Evolutionary conservation across 2,329 filamentous ascomycete genomes (phyloP).

Genomic region (Podosphaera fusca): DNA sequence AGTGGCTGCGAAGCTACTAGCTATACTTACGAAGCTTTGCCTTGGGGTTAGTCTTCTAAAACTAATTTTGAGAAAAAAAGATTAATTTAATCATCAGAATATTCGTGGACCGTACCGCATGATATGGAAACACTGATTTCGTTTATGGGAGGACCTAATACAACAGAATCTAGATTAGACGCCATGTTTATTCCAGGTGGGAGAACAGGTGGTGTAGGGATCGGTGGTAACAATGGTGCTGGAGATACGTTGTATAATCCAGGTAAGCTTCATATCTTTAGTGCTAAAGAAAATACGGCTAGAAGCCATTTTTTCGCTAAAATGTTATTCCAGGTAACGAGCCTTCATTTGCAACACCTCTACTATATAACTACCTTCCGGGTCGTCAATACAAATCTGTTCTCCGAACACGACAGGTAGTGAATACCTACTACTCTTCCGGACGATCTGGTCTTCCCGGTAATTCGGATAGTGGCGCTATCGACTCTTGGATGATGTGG

Average conservation of each 20-base stretch:
- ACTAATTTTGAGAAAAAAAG: neutral
- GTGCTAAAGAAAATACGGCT: neutral
- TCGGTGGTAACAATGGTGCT: slow-evolving; percentile 1
- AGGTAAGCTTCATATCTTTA: neutral
- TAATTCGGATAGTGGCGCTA: slow-evolving; percentile 43
- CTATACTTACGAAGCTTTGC: slow-evolving; percentile 22
- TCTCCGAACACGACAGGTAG: slow-evolving; percentile 30
- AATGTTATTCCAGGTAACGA: slow-evolving; percentile 12
- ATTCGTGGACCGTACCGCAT: slow-evolving; percentile 33
- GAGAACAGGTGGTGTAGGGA: slow-evolving; percentile 1
- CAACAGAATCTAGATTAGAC: slow-evolving; percentile 26
- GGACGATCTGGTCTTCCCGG: slow-evolving; percentile 34
- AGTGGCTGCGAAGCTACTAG: neutral
- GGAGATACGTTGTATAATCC: slow-evolving; percentile 2
- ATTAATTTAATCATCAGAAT: slow-evolving; percentile 10
- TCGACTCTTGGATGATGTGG: slow-evolving; percentile 49
- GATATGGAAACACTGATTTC: slow-evolving; percentile 26
- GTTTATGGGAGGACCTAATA: slow-evolving; percentile 22
- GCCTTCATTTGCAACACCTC: slow-evolving; percentile 34
- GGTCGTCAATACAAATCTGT: slow-evolving; percentile 38
- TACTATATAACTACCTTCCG: slow-evolving; percentile 39
- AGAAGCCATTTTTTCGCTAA: slow-evolving; percentile 31
- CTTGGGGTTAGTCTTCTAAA: slow-evolving; percentile 18
- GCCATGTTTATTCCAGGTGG: slow-evolving; percentile 21
- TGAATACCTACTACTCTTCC: slow-evolving; percentile 33